Conservation (phyloP, 805 yeast genomes). For the Cyberlindnera americana region DNA sequence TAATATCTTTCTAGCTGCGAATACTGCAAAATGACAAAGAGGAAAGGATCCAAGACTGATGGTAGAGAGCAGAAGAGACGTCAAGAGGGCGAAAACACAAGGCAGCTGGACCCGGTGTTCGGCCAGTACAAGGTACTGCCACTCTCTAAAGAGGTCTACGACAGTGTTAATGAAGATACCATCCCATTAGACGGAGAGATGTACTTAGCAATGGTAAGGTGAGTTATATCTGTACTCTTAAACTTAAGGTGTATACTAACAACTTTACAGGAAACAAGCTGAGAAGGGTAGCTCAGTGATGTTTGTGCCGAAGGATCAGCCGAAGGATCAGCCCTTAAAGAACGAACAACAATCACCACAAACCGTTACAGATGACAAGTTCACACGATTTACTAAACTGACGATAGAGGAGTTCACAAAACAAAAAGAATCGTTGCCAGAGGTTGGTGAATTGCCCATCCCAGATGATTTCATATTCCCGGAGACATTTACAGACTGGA, state of each 20-base stretch:
- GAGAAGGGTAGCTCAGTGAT: slow-evolving; percentile 13
- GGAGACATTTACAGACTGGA: slow-evolving; percentile 26
- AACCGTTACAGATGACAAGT: neutral
- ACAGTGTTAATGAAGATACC: slow-evolving; percentile 15
- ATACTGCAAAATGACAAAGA: slow-evolving; percentile 3
- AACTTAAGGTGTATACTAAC: slow-evolving; percentile 3
- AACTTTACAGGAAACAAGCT: slow-evolving; percentile 7
- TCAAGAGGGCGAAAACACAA: slow-evolving; percentile 4
- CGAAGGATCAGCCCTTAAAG: no score
- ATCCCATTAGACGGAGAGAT: slow-evolving; percentile 26
- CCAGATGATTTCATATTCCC: slow-evolving; percentile 23
- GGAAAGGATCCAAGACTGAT: slow-evolving; percentile 1
- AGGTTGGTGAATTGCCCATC: slow-evolving; percentile 9
- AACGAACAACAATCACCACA: no score
- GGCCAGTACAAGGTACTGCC: slow-evolving; percentile 27
- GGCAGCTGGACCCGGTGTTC: slow-evolving; percentile 22
- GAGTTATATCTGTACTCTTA: neutral
- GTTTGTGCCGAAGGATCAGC: slow-evolving; percentile 9
- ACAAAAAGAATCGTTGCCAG: slow-evolving; percentile 14
- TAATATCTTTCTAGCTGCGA: no score
- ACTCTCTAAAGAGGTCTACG: slow-evolving; percentile 14
- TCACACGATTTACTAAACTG: neutral
- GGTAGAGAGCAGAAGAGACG: slow-evolving; percentile 1
- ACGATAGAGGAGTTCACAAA: slow-evolving; percentile 7
- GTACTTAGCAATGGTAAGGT: slow-evolving; percentile 27